These are phyloP conservation scores for Diaporthe citriasiana DNA, from an alignment of 2,329 filamentous ascomycete species.

Conservation along the genomic window DNA sequence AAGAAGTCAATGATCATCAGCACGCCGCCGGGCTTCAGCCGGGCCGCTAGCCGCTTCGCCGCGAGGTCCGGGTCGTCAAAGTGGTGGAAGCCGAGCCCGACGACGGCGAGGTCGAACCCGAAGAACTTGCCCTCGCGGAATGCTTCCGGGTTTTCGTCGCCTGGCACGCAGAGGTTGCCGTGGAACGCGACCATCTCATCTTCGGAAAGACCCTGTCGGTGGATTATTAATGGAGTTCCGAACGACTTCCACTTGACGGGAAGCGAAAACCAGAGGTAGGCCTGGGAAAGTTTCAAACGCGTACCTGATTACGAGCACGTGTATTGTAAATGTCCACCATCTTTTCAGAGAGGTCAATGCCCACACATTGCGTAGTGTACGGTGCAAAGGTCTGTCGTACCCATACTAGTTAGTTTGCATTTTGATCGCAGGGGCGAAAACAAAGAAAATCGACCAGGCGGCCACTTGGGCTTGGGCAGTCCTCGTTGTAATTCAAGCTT, in stretches of 20 bases:
- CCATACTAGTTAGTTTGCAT: neutral
- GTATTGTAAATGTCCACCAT: slow-evolving; percentile 80
- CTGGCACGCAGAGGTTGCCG: slow-evolving; percentile 68
- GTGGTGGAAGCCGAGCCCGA: slow-evolving; percentile 73
- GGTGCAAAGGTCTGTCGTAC: slow-evolving; percentile 68
- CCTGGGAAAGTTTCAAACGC: slow-evolving; percentile 35
- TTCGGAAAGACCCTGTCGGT: slow-evolving; percentile 59
- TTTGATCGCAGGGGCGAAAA: neutral
- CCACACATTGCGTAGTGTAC: slow-evolving; percentile 73
- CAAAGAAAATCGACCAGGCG: slow-evolving; percentile 12
- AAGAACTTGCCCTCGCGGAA: slow-evolving; percentile 74
- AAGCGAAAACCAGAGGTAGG: neutral
- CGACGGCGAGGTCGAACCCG: slow-evolving; percentile 76
- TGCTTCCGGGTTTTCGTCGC: slow-evolving; percentile 63
- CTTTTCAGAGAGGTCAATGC: slow-evolving; percentile 78
- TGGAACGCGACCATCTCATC: slow-evolving; percentile 69
- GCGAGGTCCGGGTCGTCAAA: slow-evolving; percentile 75
- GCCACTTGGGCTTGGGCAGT: neutral
- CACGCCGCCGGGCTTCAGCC: slow-evolving; percentile 75
- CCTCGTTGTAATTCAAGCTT: neutral
- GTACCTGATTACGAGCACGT: slow-evolving; percentile 67
- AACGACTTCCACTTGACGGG: neutral
- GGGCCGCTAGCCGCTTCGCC: slow-evolving; percentile 69
- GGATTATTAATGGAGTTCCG: neutral
- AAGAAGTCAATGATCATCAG: slow-evolving; percentile 79